These are phyloP conservation scores for Spongispora temasekensis DNA, from an alignment of 1,284 basidiomycete genomes.

Conservation along the genomic window DNA sequence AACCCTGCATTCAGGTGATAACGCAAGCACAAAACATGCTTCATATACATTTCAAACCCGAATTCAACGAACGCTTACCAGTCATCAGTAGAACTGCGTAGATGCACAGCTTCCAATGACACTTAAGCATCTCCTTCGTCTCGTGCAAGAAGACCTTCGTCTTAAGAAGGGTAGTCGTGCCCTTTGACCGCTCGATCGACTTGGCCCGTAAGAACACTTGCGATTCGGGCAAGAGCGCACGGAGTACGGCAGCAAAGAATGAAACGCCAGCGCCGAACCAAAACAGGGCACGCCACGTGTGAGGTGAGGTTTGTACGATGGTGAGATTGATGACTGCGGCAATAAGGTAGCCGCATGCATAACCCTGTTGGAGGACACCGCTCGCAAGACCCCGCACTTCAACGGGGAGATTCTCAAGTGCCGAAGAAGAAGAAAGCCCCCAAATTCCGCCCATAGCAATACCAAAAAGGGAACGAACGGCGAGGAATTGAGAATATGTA, in stretches of 20 bases:
- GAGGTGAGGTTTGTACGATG: constrained; percentile 56
- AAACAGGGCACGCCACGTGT: constrained; percentile 66
- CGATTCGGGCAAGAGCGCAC: constrained; percentile 80
- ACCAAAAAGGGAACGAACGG: constrained; percentile 76
- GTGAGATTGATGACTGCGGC: constrained; percentile 77
- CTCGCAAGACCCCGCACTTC: constrained; percentile 84
- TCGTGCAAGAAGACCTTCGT: constrained; percentile 76
- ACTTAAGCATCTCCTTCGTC: constrained; percentile 74
- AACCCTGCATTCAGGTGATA: constrained; percentile 53
- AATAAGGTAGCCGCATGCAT: constrained; percentile 64
- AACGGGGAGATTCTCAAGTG: constrained; percentile 89
- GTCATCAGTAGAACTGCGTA: constrained; percentile 83
- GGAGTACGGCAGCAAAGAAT: constrained; percentile 70
- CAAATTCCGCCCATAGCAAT: constrained; percentile 88
- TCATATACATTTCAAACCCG: neutral
- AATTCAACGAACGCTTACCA: constrained; percentile 44
- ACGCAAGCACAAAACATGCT: neutral
- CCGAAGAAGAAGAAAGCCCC: constrained; percentile 75
- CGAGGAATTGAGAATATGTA: constrained; percentile 70
- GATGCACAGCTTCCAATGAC: constrained; percentile 84
- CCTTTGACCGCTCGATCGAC: constrained; percentile 45
- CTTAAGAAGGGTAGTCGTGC: constrained; percentile 49
- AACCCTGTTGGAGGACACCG: constrained; percentile 85
- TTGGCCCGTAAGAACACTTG: constrained; percentile 71
- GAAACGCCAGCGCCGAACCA: constrained; percentile 75